These are phyloP conservation scores for Fennellomyces sp. DNA, from an alignment of 371 early-diverging fungal genomes.

Conservation along the genomic window DNA sequence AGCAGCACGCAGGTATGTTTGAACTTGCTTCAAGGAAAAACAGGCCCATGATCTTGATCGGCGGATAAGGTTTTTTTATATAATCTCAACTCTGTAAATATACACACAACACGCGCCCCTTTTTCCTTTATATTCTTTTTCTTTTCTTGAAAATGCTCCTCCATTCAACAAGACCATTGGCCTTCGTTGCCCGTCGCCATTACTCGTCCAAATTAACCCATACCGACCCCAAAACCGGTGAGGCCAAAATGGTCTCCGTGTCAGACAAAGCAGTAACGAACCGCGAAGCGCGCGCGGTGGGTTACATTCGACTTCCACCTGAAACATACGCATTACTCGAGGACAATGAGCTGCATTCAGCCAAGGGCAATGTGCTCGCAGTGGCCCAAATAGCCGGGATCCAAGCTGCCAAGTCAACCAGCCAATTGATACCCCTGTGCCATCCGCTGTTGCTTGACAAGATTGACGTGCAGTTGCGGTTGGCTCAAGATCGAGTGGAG, in stretches of 20 bases:
- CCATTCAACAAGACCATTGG: not conserved
- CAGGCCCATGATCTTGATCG: conserved; percentile 94
- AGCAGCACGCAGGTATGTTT: conserved; percentile 91
- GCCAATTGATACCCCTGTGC: conserved; percentile 85
- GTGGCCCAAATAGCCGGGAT: conserved; percentile 93
- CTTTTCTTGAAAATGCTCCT: not conserved
- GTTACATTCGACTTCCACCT: conserved; percentile 64
- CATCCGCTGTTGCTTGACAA: conserved; percentile 83
- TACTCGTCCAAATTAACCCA: conserved; percentile 60
- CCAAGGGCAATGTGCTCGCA: conserved; percentile 86
- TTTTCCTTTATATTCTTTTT: not conserved
- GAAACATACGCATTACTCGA: conserved; percentile 65
- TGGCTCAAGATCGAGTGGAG: conserved; percentile 53
- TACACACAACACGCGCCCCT: not conserved
- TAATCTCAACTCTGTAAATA: not conserved
- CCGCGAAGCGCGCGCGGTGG: conserved; percentile 76
- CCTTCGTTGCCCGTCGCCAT: not conserved
- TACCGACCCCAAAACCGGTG: conserved; percentile 72
- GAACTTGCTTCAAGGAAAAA: conserved; percentile 82
- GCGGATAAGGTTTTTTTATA: conserved; percentile 61
- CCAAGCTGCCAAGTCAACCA: conserved; percentile 87
- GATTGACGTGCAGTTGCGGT: conserved; percentile 65
- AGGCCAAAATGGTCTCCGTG: conserved; percentile 87
- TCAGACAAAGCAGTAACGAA: conserved; percentile 64
- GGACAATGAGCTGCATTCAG: conserved; percentile 41